Percentiles rank a stretch among this genome's conserved stretches.
Evolutionary conservation across 2,329 filamentous ascomycete genomes (phyloP).

Genomic region (Cladosporium austrohemisphaericum): DNA sequence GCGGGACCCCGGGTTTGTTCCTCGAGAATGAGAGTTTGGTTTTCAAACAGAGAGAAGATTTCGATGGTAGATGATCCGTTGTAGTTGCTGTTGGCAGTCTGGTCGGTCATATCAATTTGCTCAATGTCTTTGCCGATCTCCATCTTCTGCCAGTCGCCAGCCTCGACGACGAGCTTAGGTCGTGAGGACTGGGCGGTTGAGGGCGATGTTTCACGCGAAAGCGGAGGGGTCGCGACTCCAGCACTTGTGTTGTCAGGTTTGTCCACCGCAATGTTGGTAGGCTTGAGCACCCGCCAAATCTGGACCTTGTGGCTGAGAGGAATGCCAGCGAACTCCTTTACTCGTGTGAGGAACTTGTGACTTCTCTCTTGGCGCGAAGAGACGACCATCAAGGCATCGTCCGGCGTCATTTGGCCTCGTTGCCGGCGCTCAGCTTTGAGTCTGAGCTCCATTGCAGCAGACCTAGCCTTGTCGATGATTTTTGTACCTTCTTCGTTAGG

Average conservation of each 20-base stretch:
- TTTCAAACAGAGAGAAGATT: constrained; percentile 63
- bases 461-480: constrained; percentile 1
- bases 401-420: constrained; percentile 24
- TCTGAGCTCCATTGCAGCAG: constrained; percentile 13
- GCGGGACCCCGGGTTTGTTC: constrained; percentile 60
- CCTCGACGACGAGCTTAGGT: constrained; percentile 56
- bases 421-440: constrained; percentile 18
- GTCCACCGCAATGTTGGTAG: constrained; percentile 31
- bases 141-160: constrained; percentile 60
- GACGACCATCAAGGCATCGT: constrained; percentile 63
- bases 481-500: constrained; percentile 19
- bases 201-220: constrained; percentile 43
- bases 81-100: constrained; percentile 69
- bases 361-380: constrained; percentile 68
- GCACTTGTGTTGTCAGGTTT: constrained; percentile 23
- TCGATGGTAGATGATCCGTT: constrained; percentile 69
- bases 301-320: constrained; percentile 69
- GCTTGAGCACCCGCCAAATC: constrained; percentile 63
- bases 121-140: constrained; percentile 63
- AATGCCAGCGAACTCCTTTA: constrained; percentile 67
- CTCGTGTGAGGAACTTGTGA: constrained; percentile 69
- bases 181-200: constrained; percentile 44
- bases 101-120: constrained; percentile 61
- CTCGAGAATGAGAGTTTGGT: constrained; percentile 78
- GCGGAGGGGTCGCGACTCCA: constrained; percentile 41